Base-by-base conservation (phyloP, 352 stramenopile genomes). In the Phytophthora cryptogea region DNA sequence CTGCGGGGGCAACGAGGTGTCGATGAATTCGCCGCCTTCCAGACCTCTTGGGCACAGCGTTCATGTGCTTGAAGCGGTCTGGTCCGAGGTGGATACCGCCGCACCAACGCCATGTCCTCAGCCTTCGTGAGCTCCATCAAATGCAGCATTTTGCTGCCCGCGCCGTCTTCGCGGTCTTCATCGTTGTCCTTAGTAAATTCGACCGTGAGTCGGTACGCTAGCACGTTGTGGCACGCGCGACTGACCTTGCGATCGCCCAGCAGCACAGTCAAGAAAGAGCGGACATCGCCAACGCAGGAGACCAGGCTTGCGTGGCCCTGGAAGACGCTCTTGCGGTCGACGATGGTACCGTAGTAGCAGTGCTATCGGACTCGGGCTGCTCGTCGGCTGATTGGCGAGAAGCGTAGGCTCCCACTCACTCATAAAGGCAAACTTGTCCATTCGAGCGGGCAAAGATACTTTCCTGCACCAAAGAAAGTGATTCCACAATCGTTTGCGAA, bases 1-100 rank as follows among this genome's bases (percentile, higher is more conserved):
- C n/a, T 66, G 62, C 16, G 55, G 52, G 44, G 45, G 36, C 31
- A 55, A 14, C 6, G 43, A 45, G 2, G 20, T 16, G 13, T 48
- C 20, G 6, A 88, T 60, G 56, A 86, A 87, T 4, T 79, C 78
- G 28, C 76, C 68, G 3, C 70, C 67, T 44, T 90, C 83, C 4
- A 94, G 51, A 79, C 72, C 30, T 87, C 58, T 2, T 78, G 71
- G 3, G 79, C 76, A 40, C 66, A 66, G 75, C 83, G 44, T 73
- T 85, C 49, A 94, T 90, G 64, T 94, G 83, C 49, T 88, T 86
- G 71, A 92, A 90, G 13, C 82, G 76, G 33, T 92, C 82, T 14
- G 80, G 80, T 0, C 82, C 82, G 5, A 92, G 53, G 10, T 80
- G 46, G 33, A 91, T 78, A 47, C 82, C 82, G 13, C 82, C 82